Evolutionary conservation across 257 asterid genomes (phyloP).

Genomic region (Euphrasia confusa): DNA sequence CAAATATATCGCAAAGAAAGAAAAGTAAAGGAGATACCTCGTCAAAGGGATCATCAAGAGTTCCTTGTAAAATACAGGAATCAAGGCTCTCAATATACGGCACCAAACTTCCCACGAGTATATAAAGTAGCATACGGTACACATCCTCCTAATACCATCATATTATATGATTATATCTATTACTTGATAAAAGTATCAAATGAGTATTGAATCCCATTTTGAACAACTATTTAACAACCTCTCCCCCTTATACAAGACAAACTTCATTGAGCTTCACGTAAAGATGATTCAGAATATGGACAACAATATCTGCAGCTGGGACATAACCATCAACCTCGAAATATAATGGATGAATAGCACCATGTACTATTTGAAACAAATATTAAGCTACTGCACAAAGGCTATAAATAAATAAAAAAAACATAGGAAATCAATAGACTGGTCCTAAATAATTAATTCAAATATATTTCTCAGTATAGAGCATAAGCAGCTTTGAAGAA

Average conservation of each 20-base stretch:
- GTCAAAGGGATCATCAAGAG: conserved; percentile 50
- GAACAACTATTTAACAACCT: too few relatives aligned
- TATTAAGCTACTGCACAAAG: conserved; percentile 86
- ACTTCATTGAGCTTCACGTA: too few relatives aligned
- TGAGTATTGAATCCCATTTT: too few relatives aligned
- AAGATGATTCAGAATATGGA: conserved; percentile 39
- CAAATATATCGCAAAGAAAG: conserved; percentile 17
- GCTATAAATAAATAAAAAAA: conserved; percentile 41
- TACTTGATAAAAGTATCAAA: too few relatives aligned
- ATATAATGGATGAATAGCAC: conserved; percentile 57
- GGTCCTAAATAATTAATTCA: conserved; percentile 5
- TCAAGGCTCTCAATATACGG: too few relatives aligned
- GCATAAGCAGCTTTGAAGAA: too few relatives aligned
- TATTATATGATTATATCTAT: too few relatives aligned
- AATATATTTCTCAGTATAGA: background rate
- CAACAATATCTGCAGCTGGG: conserved; percentile 63
- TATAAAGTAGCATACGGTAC: too few relatives aligned
- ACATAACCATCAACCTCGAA: conserved; percentile 41
- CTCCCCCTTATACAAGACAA: too few relatives aligned
- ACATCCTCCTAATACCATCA: too few relatives aligned
- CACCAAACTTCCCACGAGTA: too few relatives aligned
- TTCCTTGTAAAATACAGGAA: too few relatives aligned
- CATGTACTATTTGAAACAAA: conserved; percentile 74
- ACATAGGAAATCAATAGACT: background rate
- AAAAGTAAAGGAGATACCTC: conserved; percentile 56